Evolutionary conservation across 1,284 basidiomycete species (phyloP).

Genomic region (Puccinia triticina): DNA sequence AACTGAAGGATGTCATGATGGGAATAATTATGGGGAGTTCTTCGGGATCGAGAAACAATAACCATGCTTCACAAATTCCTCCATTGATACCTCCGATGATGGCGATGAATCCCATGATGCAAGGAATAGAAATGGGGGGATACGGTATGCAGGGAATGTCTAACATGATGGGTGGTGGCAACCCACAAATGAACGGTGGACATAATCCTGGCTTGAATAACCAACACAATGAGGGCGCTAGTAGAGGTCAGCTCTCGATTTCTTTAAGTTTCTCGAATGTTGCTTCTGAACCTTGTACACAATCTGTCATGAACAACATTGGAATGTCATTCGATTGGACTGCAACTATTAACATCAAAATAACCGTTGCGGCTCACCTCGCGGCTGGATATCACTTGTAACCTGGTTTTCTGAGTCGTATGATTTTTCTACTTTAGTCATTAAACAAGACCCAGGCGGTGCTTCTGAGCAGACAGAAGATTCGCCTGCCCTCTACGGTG

Average conservation of each 20-base stretch:
- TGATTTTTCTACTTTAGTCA: constrained; percentile 36
- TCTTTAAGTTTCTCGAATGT: constrained; percentile 24
- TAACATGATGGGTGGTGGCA: constrained; percentile 39
- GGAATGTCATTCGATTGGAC: constrained; percentile 23
- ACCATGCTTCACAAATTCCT: constrained; percentile 42
- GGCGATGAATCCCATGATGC: constrained; percentile 51
- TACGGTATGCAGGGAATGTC: constrained; percentile 51
- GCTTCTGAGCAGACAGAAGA: constrained; percentile 40
- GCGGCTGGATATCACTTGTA: constrained; percentile 7
- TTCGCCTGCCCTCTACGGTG: constrained; percentile 36
- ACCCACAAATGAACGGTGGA: constrained; percentile 46
- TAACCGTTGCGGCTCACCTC: neutral
- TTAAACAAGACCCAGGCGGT: constrained; percentile 44
- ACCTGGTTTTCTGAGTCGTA: constrained; percentile 35
- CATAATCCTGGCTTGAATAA: constrained; percentile 48
- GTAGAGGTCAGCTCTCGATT: constrained; percentile 50
- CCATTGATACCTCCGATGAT: constrained; percentile 48
- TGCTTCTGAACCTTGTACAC: constrained; percentile 38
- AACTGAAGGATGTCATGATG: constrained; percentile 50
- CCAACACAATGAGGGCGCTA: constrained; percentile 49
- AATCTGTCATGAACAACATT: constrained; percentile 27
- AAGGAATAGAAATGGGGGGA: constrained; percentile 45
- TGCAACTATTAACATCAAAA: constrained; percentile 4
- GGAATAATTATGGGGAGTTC: constrained; percentile 46
- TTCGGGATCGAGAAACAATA: constrained; percentile 33